Percentiles rank a stretch among this genome's conserved stretches.
phyloP scores from a whole-genome alignment of 1,284 basidiomycete genomes.

The Cryptococcus sp. region DNA sequence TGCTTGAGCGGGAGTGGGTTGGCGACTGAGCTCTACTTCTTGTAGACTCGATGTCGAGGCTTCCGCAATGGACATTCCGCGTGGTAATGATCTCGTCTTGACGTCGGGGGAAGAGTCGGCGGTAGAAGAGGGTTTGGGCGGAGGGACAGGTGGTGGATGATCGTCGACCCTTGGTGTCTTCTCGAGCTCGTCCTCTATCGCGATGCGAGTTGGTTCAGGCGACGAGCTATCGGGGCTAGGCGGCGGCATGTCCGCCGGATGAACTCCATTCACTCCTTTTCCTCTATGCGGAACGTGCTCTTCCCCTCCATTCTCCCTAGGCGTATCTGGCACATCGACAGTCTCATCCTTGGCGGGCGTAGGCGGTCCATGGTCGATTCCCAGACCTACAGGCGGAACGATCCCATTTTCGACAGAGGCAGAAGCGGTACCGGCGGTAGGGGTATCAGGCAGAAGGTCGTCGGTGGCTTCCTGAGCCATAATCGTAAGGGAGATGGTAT shows the following conservation, averaged over 20 bases:
- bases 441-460: too few species aligned
- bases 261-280: not conserved
- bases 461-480: not conserved
- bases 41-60: constrained; percentile 10
- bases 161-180: not conserved
- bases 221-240: not conserved
- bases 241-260: not conserved
- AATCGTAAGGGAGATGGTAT: not conserved
- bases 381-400: constrained; percentile 1
- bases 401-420: not conserved
- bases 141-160: too few species aligned
- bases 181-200: not conserved
- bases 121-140: constrained; percentile 8
- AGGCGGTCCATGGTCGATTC: constrained; percentile 6
- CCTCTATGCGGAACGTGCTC: not conserved
- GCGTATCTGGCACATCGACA: not conserved
- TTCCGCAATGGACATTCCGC: not conserved
- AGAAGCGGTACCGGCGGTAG: too few species aligned
- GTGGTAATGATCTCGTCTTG: not conserved
- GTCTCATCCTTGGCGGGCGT: constrained; percentile 3
- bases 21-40: constrained; percentile 24
- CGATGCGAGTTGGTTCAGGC: not conserved
- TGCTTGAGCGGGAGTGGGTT: constrained; percentile 12
- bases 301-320: not conserved
- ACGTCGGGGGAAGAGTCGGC: not conserved